Evolutionary conservation across 2,329 filamentous ascomycete genomes (phyloP).

Genomic region (Plectosphaerella sp.): DNA sequence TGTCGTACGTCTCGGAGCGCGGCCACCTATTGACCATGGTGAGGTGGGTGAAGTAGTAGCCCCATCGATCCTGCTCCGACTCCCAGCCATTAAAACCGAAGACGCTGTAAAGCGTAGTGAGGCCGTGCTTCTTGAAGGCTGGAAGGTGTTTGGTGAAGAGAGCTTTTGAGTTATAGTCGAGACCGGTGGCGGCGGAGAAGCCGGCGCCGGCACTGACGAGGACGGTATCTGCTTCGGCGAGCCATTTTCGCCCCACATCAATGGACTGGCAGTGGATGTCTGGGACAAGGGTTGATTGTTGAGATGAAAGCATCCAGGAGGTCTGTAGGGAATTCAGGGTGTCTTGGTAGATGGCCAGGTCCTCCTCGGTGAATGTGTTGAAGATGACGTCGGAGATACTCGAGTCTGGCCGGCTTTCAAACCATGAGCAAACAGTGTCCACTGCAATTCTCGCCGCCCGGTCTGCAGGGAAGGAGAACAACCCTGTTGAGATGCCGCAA

Average conservation of each 20-base stretch:
- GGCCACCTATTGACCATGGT: conserved; percentile 20
- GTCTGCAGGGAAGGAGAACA: conserved; percentile 25
- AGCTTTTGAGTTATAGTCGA: conserved; percentile 23
- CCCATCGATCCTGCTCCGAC: conserved; percentile 22
- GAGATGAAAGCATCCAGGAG: background rate
- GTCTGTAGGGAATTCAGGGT: conserved; percentile 1
- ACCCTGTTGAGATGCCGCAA: conserved; percentile 27
- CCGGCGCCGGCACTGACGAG: conserved; percentile 26
- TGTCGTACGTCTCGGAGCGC: conserved; percentile 14
- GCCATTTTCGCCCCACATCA: conserved; percentile 15
- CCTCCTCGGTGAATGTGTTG: conserved; percentile 22
- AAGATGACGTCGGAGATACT: conserved; percentile 25
- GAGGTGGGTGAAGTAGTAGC: conserved; percentile 26
- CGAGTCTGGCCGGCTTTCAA: conserved; percentile 16
- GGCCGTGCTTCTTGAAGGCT: conserved; percentile 19
- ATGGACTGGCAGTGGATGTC: conserved; percentile 4
- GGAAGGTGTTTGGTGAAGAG: conserved; percentile 25
- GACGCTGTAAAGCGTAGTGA: conserved; percentile 25
- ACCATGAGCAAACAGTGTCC: conserved; percentile 19
- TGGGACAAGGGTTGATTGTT: background rate
- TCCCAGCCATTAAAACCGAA: conserved; percentile 24
- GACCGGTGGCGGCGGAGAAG: conserved; percentile 25
- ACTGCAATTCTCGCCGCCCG: conserved; percentile 22
- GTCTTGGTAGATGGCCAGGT: conserved; percentile 12
- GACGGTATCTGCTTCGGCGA: conserved; percentile 17